phyloP scores from a whole-genome alignment of 1,284 basidiomycete genomes.

The Caloboletus inedulis region DNA sequence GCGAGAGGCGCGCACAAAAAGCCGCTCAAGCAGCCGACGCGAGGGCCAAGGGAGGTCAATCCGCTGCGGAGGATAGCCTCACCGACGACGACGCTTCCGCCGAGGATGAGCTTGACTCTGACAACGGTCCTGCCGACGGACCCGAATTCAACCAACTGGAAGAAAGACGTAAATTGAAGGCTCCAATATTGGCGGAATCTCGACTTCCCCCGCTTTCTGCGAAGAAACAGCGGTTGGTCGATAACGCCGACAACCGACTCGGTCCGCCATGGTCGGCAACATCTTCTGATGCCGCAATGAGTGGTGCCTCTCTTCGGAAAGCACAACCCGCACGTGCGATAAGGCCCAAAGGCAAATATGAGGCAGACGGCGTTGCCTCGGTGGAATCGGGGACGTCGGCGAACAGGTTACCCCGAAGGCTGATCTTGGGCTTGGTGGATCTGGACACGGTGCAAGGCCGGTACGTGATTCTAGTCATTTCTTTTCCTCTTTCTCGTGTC shows the following conservation, averaged over 20 bases:
- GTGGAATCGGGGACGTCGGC: constrained; percentile 16
- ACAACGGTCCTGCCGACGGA: constrained; percentile 33
- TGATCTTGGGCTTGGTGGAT: constrained; percentile 48
- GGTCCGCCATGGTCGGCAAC: constrained; percentile 22
- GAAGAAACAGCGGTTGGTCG: constrained; percentile 27
- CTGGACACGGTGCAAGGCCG: constrained; percentile 54
- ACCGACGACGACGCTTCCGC: constrained; percentile 28
- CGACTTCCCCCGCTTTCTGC: constrained; percentile 16
- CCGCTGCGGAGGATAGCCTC: constrained; percentile 25
- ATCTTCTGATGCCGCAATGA: constrained; percentile 15
- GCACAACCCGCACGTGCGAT: constrained; percentile 22
- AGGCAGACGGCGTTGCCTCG: constrained; percentile 19
- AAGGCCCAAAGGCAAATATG: constrained; percentile 28
- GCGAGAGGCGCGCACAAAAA: constrained; percentile 51
- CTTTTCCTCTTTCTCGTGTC: constrained; percentile 1
- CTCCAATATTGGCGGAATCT: constrained; percentile 25
- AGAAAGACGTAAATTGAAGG: constrained; percentile 28
- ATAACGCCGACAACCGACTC: constrained; percentile 20
- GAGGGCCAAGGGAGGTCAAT: constrained; percentile 28
- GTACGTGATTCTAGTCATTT: constrained; percentile 38
- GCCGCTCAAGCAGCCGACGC: constrained; percentile 33
- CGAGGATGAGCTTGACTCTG: constrained; percentile 44
- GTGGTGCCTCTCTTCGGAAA: constrained; percentile 18
- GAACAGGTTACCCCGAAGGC: constrained; percentile 31
- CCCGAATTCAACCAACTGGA: constrained; percentile 25